Base-by-base conservation (phyloP, 495 filamentous ascomycete genomes). In the Hypoxylon crocopeplum region DNA sequence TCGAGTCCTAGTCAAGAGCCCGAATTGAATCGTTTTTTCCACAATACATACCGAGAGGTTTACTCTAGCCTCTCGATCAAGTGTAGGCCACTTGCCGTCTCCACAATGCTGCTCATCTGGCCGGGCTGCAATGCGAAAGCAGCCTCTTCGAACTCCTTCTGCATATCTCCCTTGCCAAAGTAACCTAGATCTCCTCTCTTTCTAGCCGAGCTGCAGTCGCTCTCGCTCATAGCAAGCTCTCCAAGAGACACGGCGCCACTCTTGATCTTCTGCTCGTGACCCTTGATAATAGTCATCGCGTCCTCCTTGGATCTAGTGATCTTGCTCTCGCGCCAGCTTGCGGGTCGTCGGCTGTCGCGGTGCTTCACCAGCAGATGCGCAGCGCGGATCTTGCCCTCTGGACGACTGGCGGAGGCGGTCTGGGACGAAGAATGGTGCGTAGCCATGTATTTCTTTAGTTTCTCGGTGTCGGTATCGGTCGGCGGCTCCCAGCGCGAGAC, bases 101-200 rank as follows among this genome's bases (percentile, higher is more conserved):
- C 88, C 0, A 97, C 89, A 21, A 96, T 77, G 16, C 80, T 75
- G 69, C 91, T 96, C 50, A 98, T 84, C 71, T 97, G 86, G 16
- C 91, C 91, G 0, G 86, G 86, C 69, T 91, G 84, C 25, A 98
- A 75, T 11, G 86, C 86, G 77, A 98, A 98, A 3, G 93, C 88
- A 0, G 92, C 92, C 24, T 97, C 91, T 73, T 98, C 94, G 62
- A 98, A 98, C 75, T 98, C 94, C 79, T 93, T 96, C 69, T 98
- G 94, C 94, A 98, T 98, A 65, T 98, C 94, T 4, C 91, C 89
- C 50, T 76, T 85, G 17, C 91, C 92, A 68, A 98, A 98, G 72
- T 91, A 97, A 1, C 94, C 94, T 81, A 98, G 77, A 75, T 98
- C 95, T 24, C 94, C 94, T 64, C 86, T 85, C 82, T 97, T 98